These are phyloP conservation scores for Ceratocystis albifundus DNA, from an alignment of 2,329 filamentous ascomycete genomes.

Conservation along the genomic window DNA sequence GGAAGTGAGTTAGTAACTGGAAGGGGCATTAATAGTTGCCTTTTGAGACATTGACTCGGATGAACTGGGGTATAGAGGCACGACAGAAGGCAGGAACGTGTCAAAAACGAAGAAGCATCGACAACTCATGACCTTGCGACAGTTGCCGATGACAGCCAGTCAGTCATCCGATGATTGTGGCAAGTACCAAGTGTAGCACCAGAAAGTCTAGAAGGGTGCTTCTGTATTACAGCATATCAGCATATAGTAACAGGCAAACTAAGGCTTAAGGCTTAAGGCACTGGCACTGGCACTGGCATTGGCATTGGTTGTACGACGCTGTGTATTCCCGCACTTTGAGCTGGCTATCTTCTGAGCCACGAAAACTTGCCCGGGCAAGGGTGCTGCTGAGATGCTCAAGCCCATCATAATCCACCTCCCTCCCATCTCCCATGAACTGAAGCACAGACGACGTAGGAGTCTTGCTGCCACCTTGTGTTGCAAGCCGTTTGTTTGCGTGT, in stretches of 20 bases:
- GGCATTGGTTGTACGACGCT: too few relatives aligned
- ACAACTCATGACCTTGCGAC: not conserved
- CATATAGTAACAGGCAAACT: too few relatives aligned
- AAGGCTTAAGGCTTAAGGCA: too few relatives aligned
- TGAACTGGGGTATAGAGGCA: not conserved
- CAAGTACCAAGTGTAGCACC: not conserved
- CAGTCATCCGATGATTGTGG: slow-evolving; percentile 9
- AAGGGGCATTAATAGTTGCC: not conserved
- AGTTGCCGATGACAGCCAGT: not conserved
- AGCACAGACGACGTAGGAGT: slow-evolving; percentile 8
- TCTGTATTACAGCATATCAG: too few relatives aligned
- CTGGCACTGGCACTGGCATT: too few relatives aligned
- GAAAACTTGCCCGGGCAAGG: not conserved
- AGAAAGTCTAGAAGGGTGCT: too few relatives aligned
- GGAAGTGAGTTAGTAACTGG: not conserved
- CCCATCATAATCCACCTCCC: not conserved
- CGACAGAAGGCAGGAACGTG: slow-evolving; percentile 8
- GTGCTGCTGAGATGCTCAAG: slow-evolving; percentile 1
- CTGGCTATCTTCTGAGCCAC: not conserved
- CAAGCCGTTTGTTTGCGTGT: not conserved
- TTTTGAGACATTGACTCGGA: slow-evolving; percentile 9
- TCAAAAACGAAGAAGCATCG: not conserved
- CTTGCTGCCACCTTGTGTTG: slow-evolving; percentile 2
- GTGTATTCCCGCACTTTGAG: too few relatives aligned
- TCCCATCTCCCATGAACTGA: slow-evolving; percentile 4